Evolutionary conservation across 2,329 filamentous ascomycete species (phyloP), one percentile per base, ranked within the genome.

Genomic region (Fusarium temperatum): DNA sequence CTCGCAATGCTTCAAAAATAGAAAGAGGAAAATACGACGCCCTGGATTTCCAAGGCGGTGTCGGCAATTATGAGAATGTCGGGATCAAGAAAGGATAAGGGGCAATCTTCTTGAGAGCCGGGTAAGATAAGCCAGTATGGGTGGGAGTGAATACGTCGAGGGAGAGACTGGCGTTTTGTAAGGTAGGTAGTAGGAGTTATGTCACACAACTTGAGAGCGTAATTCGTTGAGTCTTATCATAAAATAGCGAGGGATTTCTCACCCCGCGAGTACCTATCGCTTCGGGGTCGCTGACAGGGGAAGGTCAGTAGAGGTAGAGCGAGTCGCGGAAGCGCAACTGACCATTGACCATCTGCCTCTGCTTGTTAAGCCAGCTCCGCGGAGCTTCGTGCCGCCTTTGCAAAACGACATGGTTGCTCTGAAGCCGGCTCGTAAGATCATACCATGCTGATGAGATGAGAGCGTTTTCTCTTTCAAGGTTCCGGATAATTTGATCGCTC

Each of bases 391-490:
- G 90, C 75, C 93, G 88, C 74, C 94, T 86, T 79, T 95, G 92
- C 71, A 97, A 83, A 62, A 94, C 90, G 47, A 96, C 92, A 71
- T 93, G 93, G 81, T 95, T 96, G 84, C 93, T 95, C 83, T 96
- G 94, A 75, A 97, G 83, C 58, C 94, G 88, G 79, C 88, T 91
- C 32, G 92, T 91, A 78, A 96, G 88, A 81, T 96, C 93, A 83
- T 95, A 95, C 93, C 93, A 97, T 5, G 94, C 94, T n/a, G 91
- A 93, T 32, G 92, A 87, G 77, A 97, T 94, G 79, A 96, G 87
- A 44, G 88, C 88, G 81, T 94, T 94, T 82, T 97, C 94, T 76
- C 92, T 89, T 80, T 93, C 89, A 67, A 97, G 88, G 76, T 91
- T 93, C 74, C 90, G 89, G 78, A 93, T 88, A 57, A 86, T 83